Evolutionary conservation across 805 yeast genomes (phyloP).

Genomic region (Hanseniaspora osmophila): DNA sequence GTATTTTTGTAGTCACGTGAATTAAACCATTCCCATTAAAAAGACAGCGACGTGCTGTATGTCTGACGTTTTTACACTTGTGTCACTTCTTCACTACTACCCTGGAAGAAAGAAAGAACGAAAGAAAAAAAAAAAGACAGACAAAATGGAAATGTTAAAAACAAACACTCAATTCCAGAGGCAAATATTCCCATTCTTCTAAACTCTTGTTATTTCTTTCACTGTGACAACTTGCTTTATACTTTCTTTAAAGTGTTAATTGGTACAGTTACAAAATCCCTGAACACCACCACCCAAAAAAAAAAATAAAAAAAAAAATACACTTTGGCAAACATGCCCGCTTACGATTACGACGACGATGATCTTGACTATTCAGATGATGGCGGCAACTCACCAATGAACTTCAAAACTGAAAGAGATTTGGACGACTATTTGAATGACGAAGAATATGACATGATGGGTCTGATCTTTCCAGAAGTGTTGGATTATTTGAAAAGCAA

Average conservation of each 20-base stretch:
- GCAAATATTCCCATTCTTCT: too few relatives aligned
- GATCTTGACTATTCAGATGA: conserved; percentile 19
- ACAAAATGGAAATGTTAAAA: background rate
- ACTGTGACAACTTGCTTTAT: too few relatives aligned
- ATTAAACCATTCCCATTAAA: too few relatives aligned
- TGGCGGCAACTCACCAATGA: conserved; percentile 1
- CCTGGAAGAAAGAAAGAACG: background rate
- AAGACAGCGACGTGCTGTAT: too few relatives aligned
- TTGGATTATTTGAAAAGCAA: conserved; percentile 21
- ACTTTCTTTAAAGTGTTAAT: too few relatives aligned
- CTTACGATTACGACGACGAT: conserved; percentile 13
- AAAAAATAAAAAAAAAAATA: background rate
- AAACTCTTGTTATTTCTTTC: too few relatives aligned
- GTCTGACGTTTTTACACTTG: too few relatives aligned
- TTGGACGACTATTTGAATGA: conserved; percentile 24
- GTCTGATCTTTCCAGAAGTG: conserved; percentile 31
- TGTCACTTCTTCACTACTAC: too few relatives aligned
- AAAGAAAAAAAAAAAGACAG: background rate
- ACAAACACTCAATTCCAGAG: background rate
- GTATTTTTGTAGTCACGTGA: too few relatives aligned
- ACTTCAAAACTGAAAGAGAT: conserved; percentile 26
- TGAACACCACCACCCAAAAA: too few relatives aligned
- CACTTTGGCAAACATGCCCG: conserved; percentile 1
- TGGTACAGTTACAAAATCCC: too few relatives aligned
- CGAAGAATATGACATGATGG: conserved; percentile 27